phyloP scores from a whole-genome alignment of 371 early-diverging fungal genomes.

The Mucor sp. region DNA sequence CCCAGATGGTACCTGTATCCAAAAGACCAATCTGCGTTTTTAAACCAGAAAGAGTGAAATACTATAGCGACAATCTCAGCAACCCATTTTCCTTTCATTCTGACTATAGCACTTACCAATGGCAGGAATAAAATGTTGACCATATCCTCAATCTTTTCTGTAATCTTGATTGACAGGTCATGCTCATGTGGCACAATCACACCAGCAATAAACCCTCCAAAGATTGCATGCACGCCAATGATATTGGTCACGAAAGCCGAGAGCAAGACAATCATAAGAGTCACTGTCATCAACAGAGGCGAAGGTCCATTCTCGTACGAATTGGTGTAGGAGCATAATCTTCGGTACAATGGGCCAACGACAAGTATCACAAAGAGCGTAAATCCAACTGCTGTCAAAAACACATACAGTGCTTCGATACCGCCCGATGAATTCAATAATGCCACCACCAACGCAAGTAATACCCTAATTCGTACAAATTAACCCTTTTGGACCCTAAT shows the following conservation, averaged over 20 bases:
- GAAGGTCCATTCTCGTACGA: slow-evolving; percentile 63
- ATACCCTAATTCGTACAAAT: slow-evolving; percentile 30
- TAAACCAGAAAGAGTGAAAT: slow-evolving; percentile 91
- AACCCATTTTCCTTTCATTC: neutral
- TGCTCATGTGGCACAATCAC: slow-evolving; percentile 86
- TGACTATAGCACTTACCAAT: slow-evolving; percentile 52
- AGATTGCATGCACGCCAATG: slow-evolving; percentile 74
- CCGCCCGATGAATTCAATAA: slow-evolving; percentile 67
- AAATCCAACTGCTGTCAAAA: slow-evolving; percentile 65
- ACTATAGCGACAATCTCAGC: slow-evolving; percentile 37
- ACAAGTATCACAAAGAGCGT: slow-evolving; percentile 58
- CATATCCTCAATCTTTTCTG: slow-evolving; percentile 92
- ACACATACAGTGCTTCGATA: slow-evolving; percentile 70
- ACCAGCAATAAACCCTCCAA: slow-evolving; percentile 91
- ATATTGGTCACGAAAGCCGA: slow-evolving; percentile 83
- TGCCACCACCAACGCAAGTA: slow-evolving; percentile 82
- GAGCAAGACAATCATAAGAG: slow-evolving; percentile 59
- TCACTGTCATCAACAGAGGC: slow-evolving; percentile 68
- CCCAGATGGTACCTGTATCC: slow-evolving; percentile 75
- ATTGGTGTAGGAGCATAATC: slow-evolving; percentile 45
- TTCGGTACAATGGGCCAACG: slow-evolving; percentile 57
- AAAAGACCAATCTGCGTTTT: slow-evolving; percentile 83
- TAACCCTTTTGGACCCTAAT: neutral
- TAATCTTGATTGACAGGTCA: slow-evolving; percentile 84
- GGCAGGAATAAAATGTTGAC: slow-evolving; percentile 86